Evolutionary conservation across 164 flowering plant genomes (phyloP).

Genomic region (Dillenia suffruticosa): DNA sequence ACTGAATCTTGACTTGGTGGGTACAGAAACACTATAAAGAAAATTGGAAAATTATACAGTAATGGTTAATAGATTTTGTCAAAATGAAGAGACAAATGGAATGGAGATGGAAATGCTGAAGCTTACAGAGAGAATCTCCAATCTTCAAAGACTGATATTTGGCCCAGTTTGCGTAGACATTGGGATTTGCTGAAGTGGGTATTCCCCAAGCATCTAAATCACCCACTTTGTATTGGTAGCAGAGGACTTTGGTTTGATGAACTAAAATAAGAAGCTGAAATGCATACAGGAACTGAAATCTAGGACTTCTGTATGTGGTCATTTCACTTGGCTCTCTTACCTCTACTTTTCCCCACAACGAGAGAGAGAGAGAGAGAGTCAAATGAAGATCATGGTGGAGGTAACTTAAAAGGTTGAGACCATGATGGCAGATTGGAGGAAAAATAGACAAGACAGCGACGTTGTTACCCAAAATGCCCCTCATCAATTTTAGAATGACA

Average conservation of each 20-base stretch:
- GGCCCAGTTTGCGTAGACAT: constrained; percentile 70
- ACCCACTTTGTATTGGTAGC: constrained; percentile 76
- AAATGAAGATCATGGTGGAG: too few species aligned
- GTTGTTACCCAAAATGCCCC: too few species aligned
- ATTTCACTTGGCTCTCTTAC: constrained; percentile 18
- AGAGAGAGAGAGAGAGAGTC: background rate
- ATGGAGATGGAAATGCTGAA: background rate
- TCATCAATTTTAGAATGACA: too few species aligned
- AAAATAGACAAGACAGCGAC: too few species aligned
- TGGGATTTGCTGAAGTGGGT: constrained; percentile 55
- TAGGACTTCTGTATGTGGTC: constrained; percentile 29
- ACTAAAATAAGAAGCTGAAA: constrained; percentile 33
- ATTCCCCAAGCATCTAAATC: constrained; percentile 83
- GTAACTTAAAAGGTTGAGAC: too few species aligned
- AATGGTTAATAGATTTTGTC: background rate
- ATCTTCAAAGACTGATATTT: constrained; percentile 44
- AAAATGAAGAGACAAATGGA: background rate
- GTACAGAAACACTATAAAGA: constrained; percentile 70
- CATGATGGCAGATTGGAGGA: too few species aligned
- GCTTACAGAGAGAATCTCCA: constrained; percentile 93
- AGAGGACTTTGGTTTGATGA: constrained; percentile 36
- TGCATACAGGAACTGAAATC: constrained; percentile 19
- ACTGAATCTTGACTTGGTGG: constrained; percentile 98
- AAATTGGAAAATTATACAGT: background rate
- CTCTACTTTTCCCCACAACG: too few species aligned